Evolutionary conservation across 2,329 filamentous ascomycete species (phyloP).

Genomic region (Colletotrichum siamense): DNA sequence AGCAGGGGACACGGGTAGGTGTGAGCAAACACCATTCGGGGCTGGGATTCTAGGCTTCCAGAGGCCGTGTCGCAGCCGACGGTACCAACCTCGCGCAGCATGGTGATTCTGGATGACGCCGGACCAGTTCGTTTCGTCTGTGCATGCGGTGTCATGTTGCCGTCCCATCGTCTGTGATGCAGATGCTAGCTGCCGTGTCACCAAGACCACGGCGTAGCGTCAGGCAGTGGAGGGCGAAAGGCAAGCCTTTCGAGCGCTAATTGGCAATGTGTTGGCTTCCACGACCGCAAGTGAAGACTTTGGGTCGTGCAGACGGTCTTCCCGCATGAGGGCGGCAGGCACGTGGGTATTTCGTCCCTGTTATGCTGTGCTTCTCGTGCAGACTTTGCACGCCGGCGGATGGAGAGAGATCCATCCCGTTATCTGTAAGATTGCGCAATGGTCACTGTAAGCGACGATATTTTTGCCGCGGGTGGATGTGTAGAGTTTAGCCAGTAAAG

Average conservation of each 20-base stretch:
- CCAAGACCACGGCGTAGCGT: not conserved
- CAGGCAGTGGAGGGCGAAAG: not conserved
- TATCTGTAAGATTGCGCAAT: not conserved
- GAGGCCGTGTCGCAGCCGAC: not conserved
- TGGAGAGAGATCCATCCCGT: not conserved
- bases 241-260: not conserved
- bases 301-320: conserved; percentile 3
- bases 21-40: not conserved
- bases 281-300: not conserved
- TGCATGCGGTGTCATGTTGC: conserved; percentile 2
- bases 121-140: not conserved
- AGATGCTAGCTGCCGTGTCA: conserved; percentile 10
- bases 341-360: conserved; percentile 6
- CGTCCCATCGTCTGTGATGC: not conserved
- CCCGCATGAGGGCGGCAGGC: not conserved
- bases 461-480: not conserved
- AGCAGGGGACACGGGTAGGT: not conserved
- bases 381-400: not conserved
- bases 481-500: not conserved
- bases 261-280: conserved; percentile 9
- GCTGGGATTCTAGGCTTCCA: not conserved
- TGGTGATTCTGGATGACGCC: not conserved
- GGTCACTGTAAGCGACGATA: not conserved
- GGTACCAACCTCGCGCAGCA: not conserved
- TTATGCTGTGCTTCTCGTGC: not conserved